Base-by-base conservation (phyloP, 805 yeast genomes). In the Candida maesae region DNA sequence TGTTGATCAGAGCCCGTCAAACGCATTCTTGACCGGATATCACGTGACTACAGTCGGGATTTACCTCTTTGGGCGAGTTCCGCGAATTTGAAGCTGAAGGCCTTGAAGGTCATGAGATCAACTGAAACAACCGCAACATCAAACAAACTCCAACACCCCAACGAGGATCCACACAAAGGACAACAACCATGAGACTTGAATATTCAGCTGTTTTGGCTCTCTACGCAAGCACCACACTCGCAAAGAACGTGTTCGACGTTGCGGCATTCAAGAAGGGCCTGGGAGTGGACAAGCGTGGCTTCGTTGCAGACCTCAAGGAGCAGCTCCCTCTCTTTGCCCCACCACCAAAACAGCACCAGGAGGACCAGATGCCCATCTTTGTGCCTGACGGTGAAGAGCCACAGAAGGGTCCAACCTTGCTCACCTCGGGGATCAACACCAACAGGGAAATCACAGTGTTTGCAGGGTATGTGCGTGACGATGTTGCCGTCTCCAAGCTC, bases 381-480 rank as follows among this genome's bases (percentile, higher is more conserved):
- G 34, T 53, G 10, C 58, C 58, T 23, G 46, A 52, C n/a, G 61
- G 61, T 4, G 61, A 57, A 34, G 49, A 51, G n/a, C 61, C 61
- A 15, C 53, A 50, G 41, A 42, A 28, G 5, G 61, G 61, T 1
- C 61, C 60, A 8, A 53, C 53, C 11, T 35, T 57, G 13, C 40
- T 58, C 16, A 56, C 65, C 10, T 64, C 69, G 3, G 54, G 60
- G 6, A 40, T 65, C 11, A 51, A 64, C 15, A 50, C 59, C 17
- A 42, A 56, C 39, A 59, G 53, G 13, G 70, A 73, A 16, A 70
- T 84, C 32, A 70, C 82, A 13, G 70, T 85, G 8, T 82, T 86
- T 58, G 72, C 88, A 3, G 74, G 80, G 1, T 84, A 85, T 56
- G 63, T 83, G n/a, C 72, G 95, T 44, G 85, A 83, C 51, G 69